These are phyloP conservation scores for Cyberlindnera xishuangbannaensis DNA, from an alignment of 805 yeast species.

Conservation along the genomic window DNA sequence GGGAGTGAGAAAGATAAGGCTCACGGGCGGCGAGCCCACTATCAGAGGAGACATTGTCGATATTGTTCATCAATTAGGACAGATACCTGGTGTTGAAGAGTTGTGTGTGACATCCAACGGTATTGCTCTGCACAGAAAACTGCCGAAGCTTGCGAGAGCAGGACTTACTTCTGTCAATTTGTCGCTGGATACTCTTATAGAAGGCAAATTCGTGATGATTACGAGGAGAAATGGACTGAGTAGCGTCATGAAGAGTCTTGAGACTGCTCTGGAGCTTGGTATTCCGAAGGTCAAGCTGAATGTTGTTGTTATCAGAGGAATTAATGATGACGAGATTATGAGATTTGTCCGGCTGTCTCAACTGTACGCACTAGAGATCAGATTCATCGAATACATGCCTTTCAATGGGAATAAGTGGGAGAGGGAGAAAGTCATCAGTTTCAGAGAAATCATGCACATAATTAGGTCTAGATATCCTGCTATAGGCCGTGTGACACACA, in stretches of 20 bases:
- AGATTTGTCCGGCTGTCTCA: conserved; percentile 40
- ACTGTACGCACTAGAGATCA: conserved; percentile 37
- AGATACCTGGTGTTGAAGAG: conserved; percentile 38
- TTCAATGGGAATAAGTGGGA: conserved; percentile 53
- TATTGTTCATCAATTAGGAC: conserved; percentile 33
- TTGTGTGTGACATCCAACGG: conserved; percentile 50
- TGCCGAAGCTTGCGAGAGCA: conserved; percentile 33
- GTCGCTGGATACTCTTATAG: conserved; percentile 44
- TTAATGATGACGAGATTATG: conserved; percentile 45
- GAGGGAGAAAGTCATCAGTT: conserved; percentile 37
- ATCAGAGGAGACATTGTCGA: conserved; percentile 45
- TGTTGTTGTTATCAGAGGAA: conserved; percentile 46
- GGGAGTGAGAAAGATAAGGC: conserved; percentile 46
- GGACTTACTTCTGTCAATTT: conserved; percentile 46
- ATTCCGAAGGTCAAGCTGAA: conserved; percentile 43
- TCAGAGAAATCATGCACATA: conserved; percentile 35
- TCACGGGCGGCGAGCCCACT: conserved; percentile 56
- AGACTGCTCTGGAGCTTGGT: conserved; percentile 38
- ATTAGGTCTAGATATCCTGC: conserved; percentile 29
- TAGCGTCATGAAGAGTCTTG: conserved; percentile 39
- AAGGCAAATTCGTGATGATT: conserved; percentile 43
- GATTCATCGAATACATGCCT: conserved; percentile 57
- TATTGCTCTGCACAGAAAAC: conserved; percentile 41
- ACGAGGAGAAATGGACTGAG: conserved; percentile 45
- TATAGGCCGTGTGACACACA: conserved; percentile 19